Evolutionary conservation across 495 filamentous ascomycete species (phyloP), one percentile per base, ranked within the genome.

Genomic region (Annulohypoxylon stygium): DNA sequence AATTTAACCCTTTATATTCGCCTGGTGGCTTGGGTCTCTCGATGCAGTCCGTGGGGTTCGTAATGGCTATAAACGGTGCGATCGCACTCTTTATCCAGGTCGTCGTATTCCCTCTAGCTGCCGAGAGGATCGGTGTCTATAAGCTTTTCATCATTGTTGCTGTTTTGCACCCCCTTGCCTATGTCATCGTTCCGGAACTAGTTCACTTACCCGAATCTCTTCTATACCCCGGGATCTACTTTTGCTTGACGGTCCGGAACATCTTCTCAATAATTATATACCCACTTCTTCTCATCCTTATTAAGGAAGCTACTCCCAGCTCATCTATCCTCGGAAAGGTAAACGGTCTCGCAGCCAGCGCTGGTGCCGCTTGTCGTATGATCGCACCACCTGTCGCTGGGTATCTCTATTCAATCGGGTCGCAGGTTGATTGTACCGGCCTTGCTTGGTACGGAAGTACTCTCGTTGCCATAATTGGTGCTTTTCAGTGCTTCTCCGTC

Each of bases 1-100:
- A 67, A 25, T 71, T 76, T 4, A 81, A 82, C 11, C 81, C 81
- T 2, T 82, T 91, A 39, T 85, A 89, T 72, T 88, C 93, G 7
- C 88, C 91, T 0, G 93, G 93, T 18, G 93, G 93, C 10, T 80
- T 96, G 0, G 93, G 92, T 9, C 83, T 96, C 12, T 90, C 90
- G 0, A 90, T 90, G 30, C 89, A 89, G 61, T 84, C 91, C 0
- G 92, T 93, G 8, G 93, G 93, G 25, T 81, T 95, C 74, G 89
- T 96, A 70, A 91, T 95, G 90, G 90, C 90, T 4, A 82, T 93
- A 26, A 93, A 96, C 77, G 93, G 93, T 10, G 79, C 89, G 65
- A 94, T 95, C 71, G 92, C 92, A 0, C 88, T 96, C 16, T 85
- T 93, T 75, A 90, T 95, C 39, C 93, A 96, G 79, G 92, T 87